A percentile compares a stretch with the other conserved stretches of the same genome.
These are phyloP conservation scores for Solanum hybrid DNA, from an alignment of 305 asterid genomes.

Conservation along the genomic window DNA sequence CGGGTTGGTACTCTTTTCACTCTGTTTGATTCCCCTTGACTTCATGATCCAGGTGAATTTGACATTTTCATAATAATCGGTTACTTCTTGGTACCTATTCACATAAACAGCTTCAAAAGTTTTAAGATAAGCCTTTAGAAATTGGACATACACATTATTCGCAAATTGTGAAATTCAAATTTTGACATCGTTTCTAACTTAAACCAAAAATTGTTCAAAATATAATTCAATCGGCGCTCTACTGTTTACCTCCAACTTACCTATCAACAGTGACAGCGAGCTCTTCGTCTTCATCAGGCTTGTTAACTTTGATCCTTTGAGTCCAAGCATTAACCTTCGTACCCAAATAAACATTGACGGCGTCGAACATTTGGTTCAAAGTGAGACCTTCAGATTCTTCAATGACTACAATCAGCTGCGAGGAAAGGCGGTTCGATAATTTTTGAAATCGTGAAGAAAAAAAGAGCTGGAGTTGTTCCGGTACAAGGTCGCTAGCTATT, in stretches of 20 bases:
- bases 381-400: constrained; percentile 63
- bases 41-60: constrained; percentile 45
- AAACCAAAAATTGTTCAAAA: too few relatives aligned
- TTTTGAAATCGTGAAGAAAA: constrained; percentile 28
- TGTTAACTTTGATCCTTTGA: constrained; percentile 43
- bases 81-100: constrained; percentile 34
- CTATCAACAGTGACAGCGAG: constrained; percentile 42
- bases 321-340: constrained; percentile 42
- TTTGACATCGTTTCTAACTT: neutral
- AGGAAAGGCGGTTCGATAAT: constrained; percentile 35
- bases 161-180: neutral
- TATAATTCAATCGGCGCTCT: too few relatives aligned
- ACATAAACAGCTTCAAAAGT: neutral
- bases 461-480: constrained; percentile 28
- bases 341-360: constrained; percentile 42
- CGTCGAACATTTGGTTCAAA: constrained; percentile 48
- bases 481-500: constrained; percentile 44
- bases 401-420: constrained; percentile 45
- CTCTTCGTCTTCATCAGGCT: constrained; percentile 41
- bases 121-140: neutral
- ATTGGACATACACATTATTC: neutral
- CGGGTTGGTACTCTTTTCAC: constrained; percentile 10
- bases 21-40: constrained; percentile 20
- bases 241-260: neutral
- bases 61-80: constrained; percentile 22